A percentile compares a stretch with the other conserved stretches of the same genome.
Conservation (phyloP, 2,329 filamentous ascomycete genomes). For the Pseudocercospora musae region DNA sequence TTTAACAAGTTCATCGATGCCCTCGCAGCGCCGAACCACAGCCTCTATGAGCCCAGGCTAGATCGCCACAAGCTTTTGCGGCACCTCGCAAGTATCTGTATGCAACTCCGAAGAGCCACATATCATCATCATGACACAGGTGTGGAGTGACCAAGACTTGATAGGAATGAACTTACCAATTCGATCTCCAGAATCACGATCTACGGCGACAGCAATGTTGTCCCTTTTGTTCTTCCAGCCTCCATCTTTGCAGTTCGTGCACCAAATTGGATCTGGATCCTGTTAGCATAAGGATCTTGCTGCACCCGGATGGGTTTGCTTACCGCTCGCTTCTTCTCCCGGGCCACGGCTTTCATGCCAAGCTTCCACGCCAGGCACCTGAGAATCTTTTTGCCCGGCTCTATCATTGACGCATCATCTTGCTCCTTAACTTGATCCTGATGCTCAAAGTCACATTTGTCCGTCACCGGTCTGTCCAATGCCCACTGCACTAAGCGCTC, state of each 20-base stretch:
- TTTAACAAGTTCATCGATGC: slow-evolving; percentile 29
- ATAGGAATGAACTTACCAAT: not conserved
- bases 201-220: slow-evolving; percentile 37
- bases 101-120: slow-evolving; percentile 17
- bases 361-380: slow-evolving; percentile 72
- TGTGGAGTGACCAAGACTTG: not conserved
- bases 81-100: slow-evolving; percentile 34
- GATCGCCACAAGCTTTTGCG: slow-evolving; percentile 15
- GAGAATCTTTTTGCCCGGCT: slow-evolving; percentile 77
- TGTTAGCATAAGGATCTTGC: not conserved
- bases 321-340: slow-evolving; percentile 91
- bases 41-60: slow-evolving; percentile 23
- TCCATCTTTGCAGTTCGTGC: slow-evolving; percentile 49
- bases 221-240: slow-evolving; percentile 48
- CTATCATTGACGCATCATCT: slow-evolving; percentile 45
- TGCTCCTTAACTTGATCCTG: slow-evolving; percentile 17
- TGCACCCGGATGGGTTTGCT: slow-evolving; percentile 33
- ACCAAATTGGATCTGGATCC: slow-evolving; percentile 43
- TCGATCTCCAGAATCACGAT: not conserved
- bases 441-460: slow-evolving; percentile 77
- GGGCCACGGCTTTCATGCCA: slow-evolving; percentile 67
- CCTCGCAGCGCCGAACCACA: slow-evolving; percentile 26
- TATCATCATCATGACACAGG: slow-evolving; percentile 26
- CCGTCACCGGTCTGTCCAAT: slow-evolving; percentile 68
- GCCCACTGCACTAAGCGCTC: slow-evolving; percentile 82